Evolutionary conservation across 2,329 filamentous ascomycete genomes (phyloP), one percentile per base, ranked within the genome.

Genomic region (Herpotrichia juniperi): DNA sequence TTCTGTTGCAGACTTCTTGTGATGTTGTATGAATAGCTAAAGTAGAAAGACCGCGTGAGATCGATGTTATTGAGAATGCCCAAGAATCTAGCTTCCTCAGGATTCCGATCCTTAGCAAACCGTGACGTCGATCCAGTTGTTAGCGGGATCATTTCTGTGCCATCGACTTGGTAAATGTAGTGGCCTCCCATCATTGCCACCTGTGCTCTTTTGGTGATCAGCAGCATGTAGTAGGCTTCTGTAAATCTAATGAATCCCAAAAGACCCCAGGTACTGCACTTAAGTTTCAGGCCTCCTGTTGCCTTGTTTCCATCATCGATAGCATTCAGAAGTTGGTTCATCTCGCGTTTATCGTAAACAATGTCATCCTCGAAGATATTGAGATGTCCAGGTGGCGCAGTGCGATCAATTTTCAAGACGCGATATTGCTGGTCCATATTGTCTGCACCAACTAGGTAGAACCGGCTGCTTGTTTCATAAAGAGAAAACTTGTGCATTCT

Each of bases 1-100:
- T 99, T 99, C 67, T 93, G 87, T 72, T 99, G 94, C 42, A 99
- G 78, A 1, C 92, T 96, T 48, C 87, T 85, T 0, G 94, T 99
- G 61, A 97, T 89, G 69, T 99, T 91, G 76, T 99, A 99, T 0
- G 93, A 96, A 71, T 97, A 97, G 77, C 93, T 97, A 78, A 97
- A 99, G 75, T 99, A 99, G 73, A 99, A 99, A 0, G 90, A 96
- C 50, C 89, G 84, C 0, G 89, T 92, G 54, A 99, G 78, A 71
- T 99, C 94, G 26, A 99, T 81, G 61, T 96, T 96, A 70, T 90
- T 92, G 39, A 99, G 80, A 46, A 97, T 97, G 22, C 85, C 83
- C 28, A 97, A 81, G 66, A 96, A 97, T 24, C 93, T 87, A 32
- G 89, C 87, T 74, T 99, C 94, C 71, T 97, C 93, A 0, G 90